These are phyloP conservation scores for Quercus aquifolioides DNA, from an alignment of 306 rosid species.

Conservation along the genomic window DNA sequence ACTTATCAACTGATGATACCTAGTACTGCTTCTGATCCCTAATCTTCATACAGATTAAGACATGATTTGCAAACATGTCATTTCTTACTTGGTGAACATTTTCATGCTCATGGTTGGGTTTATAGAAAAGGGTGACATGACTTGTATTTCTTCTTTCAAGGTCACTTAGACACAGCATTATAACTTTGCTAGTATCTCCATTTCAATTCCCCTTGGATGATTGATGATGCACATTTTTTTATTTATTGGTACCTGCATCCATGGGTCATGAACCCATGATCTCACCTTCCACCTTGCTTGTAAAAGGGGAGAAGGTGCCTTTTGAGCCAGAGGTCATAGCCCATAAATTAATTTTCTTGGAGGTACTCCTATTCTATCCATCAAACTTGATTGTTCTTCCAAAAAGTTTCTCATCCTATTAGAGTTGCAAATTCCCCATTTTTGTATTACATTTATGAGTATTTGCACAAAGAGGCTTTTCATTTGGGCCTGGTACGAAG, in stretches of 20 bases:
- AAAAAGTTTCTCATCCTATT: not conserved
- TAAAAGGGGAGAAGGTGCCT: no score
- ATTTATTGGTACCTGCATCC: no score
- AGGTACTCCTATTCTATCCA: not conserved
- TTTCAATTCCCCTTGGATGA: conserved; percentile 10
- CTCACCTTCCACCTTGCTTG: no score
- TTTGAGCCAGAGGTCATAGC: no score
- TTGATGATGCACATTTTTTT: not conserved
- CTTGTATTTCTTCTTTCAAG: not conserved
- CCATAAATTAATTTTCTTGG: not conserved
- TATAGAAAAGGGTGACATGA: not conserved
- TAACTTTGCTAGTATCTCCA: not conserved
- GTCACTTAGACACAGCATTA: not conserved
- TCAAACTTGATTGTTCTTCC: not conserved
- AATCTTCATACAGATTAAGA: not conserved
- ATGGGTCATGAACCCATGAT: no score
- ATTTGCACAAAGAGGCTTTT: not conserved
- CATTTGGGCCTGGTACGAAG: not conserved
- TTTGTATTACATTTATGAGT: not conserved
- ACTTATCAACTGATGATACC: not conserved
- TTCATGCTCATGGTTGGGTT: not conserved
- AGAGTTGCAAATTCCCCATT: not conserved
- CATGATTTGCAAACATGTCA: not conserved
- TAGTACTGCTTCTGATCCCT: not conserved
- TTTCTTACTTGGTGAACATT: not conserved